Percentiles rank a stretch among this genome's conserved stretches.
These are phyloP conservation scores for Cardamine occulta DNA, from an alignment of 345 rosid species.

Conservation along the genomic window DNA sequence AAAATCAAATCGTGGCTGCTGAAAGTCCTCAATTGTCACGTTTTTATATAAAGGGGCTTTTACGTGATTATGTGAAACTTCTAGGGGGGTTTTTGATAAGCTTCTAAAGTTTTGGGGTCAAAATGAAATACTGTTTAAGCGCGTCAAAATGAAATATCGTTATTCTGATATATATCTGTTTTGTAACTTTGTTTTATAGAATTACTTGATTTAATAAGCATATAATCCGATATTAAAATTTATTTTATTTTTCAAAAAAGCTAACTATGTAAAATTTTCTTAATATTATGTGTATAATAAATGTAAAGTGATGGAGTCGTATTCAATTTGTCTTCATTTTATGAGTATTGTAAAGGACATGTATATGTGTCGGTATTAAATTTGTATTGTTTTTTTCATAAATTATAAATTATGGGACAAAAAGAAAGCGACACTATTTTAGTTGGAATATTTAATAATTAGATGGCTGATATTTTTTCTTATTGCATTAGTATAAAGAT, in stretches of 20 bases:
- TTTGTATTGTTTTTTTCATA: neutral
- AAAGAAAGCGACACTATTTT: slow-evolving; percentile 15
- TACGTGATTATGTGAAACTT: neutral
- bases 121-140: neutral
- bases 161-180: neutral
- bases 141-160: neutral
- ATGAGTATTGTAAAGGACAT: neutral
- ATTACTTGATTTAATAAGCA: neutral
- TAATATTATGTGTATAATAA: neutral
- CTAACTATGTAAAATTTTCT: neutral
- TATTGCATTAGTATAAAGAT: neutral
- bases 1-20: slow-evolving; percentile 14
- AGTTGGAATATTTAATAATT: slow-evolving; percentile 22
- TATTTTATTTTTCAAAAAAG: too few species aligned
- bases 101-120: neutral
- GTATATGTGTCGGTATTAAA: neutral
- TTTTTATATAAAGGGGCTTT: neutral
- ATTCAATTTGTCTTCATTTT: slow-evolving; percentile 7
- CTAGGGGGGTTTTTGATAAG: neutral
- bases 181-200: neutral
- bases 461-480: neutral
- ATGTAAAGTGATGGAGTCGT: slow-evolving; percentile 1
- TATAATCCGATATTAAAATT: neutral
- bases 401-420: neutral
- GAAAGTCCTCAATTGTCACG: neutral